Evolutionary conservation across 2,329 filamentous ascomycete species (phyloP).

Genomic region (Pseudogymnoascus verrucosus): DNA sequence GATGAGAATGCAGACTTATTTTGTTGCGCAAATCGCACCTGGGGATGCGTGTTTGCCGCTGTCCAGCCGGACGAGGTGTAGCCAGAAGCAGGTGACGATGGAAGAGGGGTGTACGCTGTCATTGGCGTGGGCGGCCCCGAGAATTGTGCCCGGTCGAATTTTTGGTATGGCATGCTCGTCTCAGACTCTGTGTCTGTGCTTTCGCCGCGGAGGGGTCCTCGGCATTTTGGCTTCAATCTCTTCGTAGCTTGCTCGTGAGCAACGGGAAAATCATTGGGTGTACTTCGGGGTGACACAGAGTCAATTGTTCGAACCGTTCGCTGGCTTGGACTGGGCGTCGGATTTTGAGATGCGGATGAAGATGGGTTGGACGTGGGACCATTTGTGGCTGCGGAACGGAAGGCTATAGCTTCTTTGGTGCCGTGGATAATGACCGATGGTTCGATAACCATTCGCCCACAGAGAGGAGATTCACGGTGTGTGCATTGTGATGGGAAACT

Average conservation of each 20-base stretch:
- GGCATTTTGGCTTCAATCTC: background rate
- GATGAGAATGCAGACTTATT: background rate
- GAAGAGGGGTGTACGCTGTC: background rate
- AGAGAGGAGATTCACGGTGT: constrained; percentile 52
- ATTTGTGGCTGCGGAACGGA: constrained; percentile 23
- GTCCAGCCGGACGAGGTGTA: constrained; percentile 4
- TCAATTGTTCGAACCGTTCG: constrained; percentile 1
- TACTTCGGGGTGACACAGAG: background rate
- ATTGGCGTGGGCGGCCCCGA: background rate
- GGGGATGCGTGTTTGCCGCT: background rate
- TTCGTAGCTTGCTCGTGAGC: constrained; percentile 26
- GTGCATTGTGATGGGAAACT: constrained; percentile 70
- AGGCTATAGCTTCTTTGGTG: constrained; percentile 40
- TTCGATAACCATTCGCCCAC: constrained; percentile 60
- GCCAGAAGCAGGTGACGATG: background rate
- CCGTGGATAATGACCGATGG: constrained; percentile 45
- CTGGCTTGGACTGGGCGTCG: background rate
- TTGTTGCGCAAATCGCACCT: background rate
- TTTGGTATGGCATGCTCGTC: background rate
- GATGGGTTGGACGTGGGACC: background rate
- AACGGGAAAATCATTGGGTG: background rate
- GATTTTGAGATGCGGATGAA: constrained; percentile 18
- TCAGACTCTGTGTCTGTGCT: constrained; percentile 32
- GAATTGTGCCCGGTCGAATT: background rate
- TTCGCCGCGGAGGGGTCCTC: constrained; percentile 30